Conservation (phyloP, 495 filamentous ascomycete genomes). For the Cryomyces antarcticus region DNA sequence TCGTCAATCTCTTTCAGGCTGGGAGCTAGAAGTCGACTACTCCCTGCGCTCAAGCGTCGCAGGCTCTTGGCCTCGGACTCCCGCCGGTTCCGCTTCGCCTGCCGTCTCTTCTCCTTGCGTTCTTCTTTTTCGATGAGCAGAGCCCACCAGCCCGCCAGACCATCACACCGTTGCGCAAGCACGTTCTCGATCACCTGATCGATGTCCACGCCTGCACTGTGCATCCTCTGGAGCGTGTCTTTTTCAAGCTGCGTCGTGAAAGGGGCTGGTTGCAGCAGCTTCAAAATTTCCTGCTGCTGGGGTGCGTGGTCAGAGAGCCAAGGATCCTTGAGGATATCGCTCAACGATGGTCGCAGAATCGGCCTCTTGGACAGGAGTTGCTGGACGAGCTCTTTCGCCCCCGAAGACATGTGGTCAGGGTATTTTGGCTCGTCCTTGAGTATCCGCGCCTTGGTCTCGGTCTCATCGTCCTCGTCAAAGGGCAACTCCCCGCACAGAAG, state of each 20-base stretch:
- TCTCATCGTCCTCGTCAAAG: conserved; percentile 80
- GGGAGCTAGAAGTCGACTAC: conserved; percentile 59
- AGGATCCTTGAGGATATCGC: conserved; percentile 75
- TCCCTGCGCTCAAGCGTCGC: conserved; percentile 66
- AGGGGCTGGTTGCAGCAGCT: conserved; percentile 59
- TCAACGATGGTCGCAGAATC: conserved; percentile 57
- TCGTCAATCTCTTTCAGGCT: conserved; percentile 58
- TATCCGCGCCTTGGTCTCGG: conserved; percentile 66
- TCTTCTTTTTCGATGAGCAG: conserved; percentile 90
- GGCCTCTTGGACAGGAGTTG: conserved; percentile 74
- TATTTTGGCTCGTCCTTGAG: conserved; percentile 66
- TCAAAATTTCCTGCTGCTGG: conserved; percentile 78
- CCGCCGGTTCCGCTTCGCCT: conserved; percentile 67
- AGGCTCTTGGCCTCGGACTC: conserved; percentile 65
- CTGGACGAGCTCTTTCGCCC: conserved; percentile 56
- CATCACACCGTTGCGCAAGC: conserved; percentile 70
- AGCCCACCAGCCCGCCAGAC: conserved; percentile 89
- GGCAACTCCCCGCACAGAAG: conserved; percentile 82
- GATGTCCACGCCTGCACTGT: conserved; percentile 82
- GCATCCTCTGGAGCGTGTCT: conserved; percentile 81
- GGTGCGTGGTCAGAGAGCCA: conserved; percentile 79
- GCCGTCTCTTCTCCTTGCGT: conserved; percentile 63
- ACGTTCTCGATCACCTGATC: conserved; percentile 91
- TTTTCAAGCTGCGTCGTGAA: conserved; percentile 84
- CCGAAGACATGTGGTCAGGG: conserved; percentile 56